Conservation (phyloP, 257 asterid genomes). For the Solanum chilense region DNA sequence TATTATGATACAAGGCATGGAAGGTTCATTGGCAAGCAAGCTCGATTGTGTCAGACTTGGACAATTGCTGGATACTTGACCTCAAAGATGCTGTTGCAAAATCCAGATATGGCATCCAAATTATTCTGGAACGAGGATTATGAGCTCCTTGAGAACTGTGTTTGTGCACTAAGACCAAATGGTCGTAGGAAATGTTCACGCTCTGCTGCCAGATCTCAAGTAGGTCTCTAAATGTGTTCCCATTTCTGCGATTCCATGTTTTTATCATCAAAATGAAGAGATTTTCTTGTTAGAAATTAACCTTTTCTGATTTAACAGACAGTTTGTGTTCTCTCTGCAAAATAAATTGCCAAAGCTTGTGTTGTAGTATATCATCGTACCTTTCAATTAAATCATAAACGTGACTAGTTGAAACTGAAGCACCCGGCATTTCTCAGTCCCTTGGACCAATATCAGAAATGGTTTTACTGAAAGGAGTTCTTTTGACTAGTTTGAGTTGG, state of each 20-base stretch:
- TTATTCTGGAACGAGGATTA: constrained; percentile 33
- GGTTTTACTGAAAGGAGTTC: background rate
- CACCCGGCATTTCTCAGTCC: background rate
- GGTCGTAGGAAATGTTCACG: constrained; percentile 20
- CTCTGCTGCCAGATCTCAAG: constrained; percentile 3
- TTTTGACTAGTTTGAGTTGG: background rate
- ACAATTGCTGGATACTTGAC: constrained; percentile 33
- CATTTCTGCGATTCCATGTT: background rate
- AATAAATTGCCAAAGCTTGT: background rate
- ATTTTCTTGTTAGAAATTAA: background rate
- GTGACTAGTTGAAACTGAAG: background rate
- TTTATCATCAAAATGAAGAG: background rate
- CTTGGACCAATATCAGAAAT: background rate
- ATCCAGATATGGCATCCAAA: constrained; percentile 23
- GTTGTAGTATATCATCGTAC: background rate
- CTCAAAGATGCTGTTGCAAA: constrained; percentile 21
- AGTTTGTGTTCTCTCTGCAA: background rate
- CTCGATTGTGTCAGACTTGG: constrained; percentile 30
- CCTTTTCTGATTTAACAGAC: background rate
- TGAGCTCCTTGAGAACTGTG: constrained; percentile 28
- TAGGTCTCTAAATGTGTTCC: background rate
- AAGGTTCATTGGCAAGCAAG: constrained; percentile 26
- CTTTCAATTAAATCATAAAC: background rate
- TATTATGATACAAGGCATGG: constrained; percentile 32
- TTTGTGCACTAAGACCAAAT: constrained; percentile 12